phyloP scores from a whole-genome alignment of 306 rosid genomes.

The Vachellia pachyceras region DNA sequence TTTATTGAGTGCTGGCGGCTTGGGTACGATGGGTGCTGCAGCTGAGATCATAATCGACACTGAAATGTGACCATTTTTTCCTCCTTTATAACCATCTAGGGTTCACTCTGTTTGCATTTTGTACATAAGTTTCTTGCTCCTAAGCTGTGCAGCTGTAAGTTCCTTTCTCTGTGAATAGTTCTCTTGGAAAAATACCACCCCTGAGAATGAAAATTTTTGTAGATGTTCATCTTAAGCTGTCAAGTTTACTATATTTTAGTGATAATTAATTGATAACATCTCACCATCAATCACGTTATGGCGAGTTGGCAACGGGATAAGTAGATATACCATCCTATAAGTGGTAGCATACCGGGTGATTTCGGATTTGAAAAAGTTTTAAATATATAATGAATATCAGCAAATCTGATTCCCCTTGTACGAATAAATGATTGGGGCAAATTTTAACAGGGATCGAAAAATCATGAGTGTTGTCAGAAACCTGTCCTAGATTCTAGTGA shows the following conservation, averaged over 20 bases:
- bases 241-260: background rate
- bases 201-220: constrained; percentile 33
- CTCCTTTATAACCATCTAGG: constrained; percentile 25
- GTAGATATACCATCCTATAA: no score
- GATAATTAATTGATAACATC: background rate
- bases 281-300: no score
- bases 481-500: background rate
- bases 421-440: no score
- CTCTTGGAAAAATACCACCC: constrained; percentile 29
- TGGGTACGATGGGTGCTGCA: constrained; percentile 83
- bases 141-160: constrained; percentile 26
- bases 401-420: no score
- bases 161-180: constrained; percentile 22
- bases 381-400: no score
- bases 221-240: constrained; percentile 17
- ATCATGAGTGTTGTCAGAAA: background rate
- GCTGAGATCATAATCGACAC: constrained; percentile 80
- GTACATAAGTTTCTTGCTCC: constrained; percentile 26
- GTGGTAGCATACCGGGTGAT: no score
- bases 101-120: constrained; percentile 33
- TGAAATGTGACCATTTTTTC: constrained; percentile 44
- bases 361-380: no score
- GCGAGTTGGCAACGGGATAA: no score
- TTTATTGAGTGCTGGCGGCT: constrained; percentile 74
- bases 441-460: background rate